Conservation (phyloP, 176 grass and related monocot genomes). For the Carex parvula region DNA sequence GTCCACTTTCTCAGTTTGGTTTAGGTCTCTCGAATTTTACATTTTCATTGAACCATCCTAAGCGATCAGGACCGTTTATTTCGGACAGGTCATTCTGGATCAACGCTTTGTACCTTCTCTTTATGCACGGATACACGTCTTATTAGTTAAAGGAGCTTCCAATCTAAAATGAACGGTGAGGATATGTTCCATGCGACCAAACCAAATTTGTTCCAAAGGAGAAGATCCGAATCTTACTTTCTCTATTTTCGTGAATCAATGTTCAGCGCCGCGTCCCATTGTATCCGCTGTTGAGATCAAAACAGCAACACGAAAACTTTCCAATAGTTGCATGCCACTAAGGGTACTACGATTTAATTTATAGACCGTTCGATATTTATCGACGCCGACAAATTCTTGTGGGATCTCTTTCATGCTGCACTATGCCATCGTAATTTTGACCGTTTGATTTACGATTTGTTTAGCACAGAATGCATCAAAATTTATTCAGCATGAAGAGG, state of each 20-base stretch:
- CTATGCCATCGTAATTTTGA: background rate
- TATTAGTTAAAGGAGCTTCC: background rate
- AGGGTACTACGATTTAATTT: background rate
- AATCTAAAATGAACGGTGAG: background rate
- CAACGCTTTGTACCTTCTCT: background rate
- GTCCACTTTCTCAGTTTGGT: background rate
- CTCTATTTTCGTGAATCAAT: background rate
- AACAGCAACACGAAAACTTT: background rate
- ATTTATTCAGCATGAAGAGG: background rate
- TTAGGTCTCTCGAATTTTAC: background rate
- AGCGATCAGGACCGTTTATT: background rate
- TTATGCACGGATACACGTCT: background rate
- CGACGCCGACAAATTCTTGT: background rate
- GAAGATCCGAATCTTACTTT: background rate
- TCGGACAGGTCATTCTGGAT: too few relatives aligned
- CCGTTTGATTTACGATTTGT: background rate
- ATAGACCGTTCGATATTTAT: background rate
- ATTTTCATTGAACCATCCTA: too few relatives aligned
- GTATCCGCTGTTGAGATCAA: background rate
- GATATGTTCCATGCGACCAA: too few relatives aligned
- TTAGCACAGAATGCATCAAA: background rate
- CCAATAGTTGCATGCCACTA: background rate
- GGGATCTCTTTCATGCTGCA: background rate
- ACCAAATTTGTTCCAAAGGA: too few relatives aligned
- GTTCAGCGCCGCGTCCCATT: conserved; percentile 8